Evolutionary conservation across 495 filamentous ascomycete genomes (phyloP), one percentile per base, ranked within the genome.

Genomic region (Thozetella sp.): DNA sequence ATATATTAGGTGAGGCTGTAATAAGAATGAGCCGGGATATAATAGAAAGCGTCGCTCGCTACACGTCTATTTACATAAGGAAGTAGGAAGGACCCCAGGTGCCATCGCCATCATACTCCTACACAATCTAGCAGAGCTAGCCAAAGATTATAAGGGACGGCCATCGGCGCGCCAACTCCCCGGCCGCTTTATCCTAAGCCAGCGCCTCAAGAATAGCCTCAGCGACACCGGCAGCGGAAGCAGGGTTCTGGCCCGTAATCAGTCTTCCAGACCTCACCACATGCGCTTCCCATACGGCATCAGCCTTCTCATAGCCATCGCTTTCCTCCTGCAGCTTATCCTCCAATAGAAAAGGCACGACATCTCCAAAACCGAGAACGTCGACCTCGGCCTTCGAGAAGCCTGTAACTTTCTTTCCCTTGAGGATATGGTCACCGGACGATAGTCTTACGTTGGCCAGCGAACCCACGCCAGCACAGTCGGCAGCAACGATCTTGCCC

Each of bases 201-300:
- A 48, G 43, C 11, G 43, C 43, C n/a, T 48, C n/a, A 4, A 48
- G 3, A 20, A 45, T 59, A 6, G 60, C 57, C 22, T 83, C 70
- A 0, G 74, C 85, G 59, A 89, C 67, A 0, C 67, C 73, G 2
- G 69, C 71, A 17, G 82, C 85, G 68, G 80, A 83, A 12, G 79
- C 79, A 10, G 86, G 86, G 63, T 88, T 89, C 70, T 89, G 85
- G 0, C 86, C 86, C 1, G 86, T 89, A 61, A 89, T 86, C 56
- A 89, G 57, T 57, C 65, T 64, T 0, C 81, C 83, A 12, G 72
- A 73, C 37, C 81, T 72, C 30, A 77, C 77, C 9, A 87, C 81
- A 67, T 83, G 80, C 71, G 69, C 71, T 0, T 62, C 81, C 84
- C 81, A 89, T 9, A 76, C 68, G 63, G 78, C 63, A 12, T 64